phyloP scores from a whole-genome alignment of 2,329 filamentous ascomycete species.

The Talaromyces islandicus region DNA sequence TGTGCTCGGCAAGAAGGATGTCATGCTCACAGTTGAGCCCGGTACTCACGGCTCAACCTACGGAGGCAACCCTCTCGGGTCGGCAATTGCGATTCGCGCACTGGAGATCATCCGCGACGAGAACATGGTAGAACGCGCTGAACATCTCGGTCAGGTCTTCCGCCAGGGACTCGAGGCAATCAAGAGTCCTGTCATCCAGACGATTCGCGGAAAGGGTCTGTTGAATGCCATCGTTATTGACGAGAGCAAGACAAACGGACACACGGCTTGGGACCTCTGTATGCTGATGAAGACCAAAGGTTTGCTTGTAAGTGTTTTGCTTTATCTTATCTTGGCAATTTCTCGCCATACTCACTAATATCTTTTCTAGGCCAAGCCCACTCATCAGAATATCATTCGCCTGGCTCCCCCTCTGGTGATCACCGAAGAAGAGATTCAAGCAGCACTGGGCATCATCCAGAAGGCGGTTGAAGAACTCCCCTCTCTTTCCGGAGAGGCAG shows the following conservation, averaged over 20 bases:
- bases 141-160: slow-evolving; percentile 76
- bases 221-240: slow-evolving; percentile 96
- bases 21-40: slow-evolving; percentile 94
- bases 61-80: slow-evolving; percentile 91
- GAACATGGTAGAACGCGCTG: slow-evolving; percentile 74
- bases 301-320: slow-evolving; percentile 61
- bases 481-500: slow-evolving; percentile 52
- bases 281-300: slow-evolving; percentile 94
- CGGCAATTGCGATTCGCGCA: slow-evolving; percentile 89
- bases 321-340: neutral
- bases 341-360: neutral
- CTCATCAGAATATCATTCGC: slow-evolving; percentile 96
- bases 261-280: slow-evolving; percentile 93
- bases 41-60: slow-evolving; percentile 98
- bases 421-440: slow-evolving; percentile 75
- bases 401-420: slow-evolving; percentile 96
- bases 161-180: slow-evolving; percentile 70
- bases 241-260: slow-evolving; percentile 75
- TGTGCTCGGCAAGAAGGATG: slow-evolving; percentile 77
- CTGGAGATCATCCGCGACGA: slow-evolving; percentile 92
- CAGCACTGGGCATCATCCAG: slow-evolving; percentile 71
- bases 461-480: slow-evolving; percentile 79
- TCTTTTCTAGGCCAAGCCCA: slow-evolving; percentile 76
- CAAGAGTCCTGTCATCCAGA: slow-evolving; percentile 64
- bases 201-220: slow-evolving; percentile 84